Percentiles rank a stretch among this genome's conserved stretches.
Evolutionary conservation across 1,139 yeast genomes (phyloP).

Genomic region (Kurtzmaniella quercitrusa): DNA sequence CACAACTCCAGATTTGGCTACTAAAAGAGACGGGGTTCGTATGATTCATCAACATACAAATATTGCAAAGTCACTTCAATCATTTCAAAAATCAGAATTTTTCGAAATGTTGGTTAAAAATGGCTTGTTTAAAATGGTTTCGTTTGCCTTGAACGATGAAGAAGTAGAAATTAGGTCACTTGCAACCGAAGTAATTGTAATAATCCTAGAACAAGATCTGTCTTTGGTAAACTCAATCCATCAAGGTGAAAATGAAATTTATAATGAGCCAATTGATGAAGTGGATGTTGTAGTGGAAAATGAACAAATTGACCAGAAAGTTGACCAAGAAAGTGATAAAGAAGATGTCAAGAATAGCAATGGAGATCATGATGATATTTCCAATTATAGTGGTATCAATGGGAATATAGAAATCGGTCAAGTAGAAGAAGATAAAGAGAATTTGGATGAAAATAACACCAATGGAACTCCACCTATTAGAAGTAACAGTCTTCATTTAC

Average conservation of each 20-base stretch:
- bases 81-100: conserved; percentile 60
- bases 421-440: background rate
- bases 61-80: conserved; percentile 67
- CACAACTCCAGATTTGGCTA: background rate
- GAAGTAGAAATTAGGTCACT: conserved; percentile 54
- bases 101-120: conserved; percentile 59
- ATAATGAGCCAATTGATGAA: conserved; percentile 1
- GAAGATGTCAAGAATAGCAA: no score
- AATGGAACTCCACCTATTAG: conserved; percentile 11
- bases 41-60: conserved; percentile 77
- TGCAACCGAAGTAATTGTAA: conserved; percentile 78
- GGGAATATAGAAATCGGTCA: background rate
- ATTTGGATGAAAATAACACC: background rate
- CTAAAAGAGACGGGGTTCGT: conserved; percentile 64
- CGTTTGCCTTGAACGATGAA: conserved; percentile 61
- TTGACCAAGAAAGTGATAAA: no score
- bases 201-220: conserved; percentile 83
- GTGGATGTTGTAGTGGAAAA: background rate
- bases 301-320: background rate
- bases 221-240: conserved; percentile 49
- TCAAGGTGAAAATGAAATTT: conserved; percentile 12
- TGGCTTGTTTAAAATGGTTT: conserved; percentile 69
- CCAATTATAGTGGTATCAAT: background rate
- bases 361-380: background rate
- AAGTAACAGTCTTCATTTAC: conserved; percentile 22